Evolutionary conservation across 129 eudicot species (phyloP).

Genomic region (Artemisia tridentata): DNA sequence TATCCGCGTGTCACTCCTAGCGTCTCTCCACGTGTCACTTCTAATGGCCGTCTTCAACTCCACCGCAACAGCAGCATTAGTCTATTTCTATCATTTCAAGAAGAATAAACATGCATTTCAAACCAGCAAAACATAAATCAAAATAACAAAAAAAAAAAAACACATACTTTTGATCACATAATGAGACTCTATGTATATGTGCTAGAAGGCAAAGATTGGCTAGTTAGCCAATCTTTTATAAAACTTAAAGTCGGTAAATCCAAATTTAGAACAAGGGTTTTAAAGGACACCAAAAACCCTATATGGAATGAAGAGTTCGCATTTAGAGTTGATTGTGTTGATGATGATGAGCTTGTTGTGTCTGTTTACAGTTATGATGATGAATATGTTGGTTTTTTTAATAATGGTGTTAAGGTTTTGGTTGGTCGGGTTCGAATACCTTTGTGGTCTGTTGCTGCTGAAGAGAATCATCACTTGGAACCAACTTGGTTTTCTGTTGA

Average conservation of each 20-base stretch:
- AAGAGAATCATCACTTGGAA: conserved; percentile 56
- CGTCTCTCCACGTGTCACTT: conserved; percentile 57
- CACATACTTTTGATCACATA: not conserved
- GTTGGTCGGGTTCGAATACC: conserved; percentile 87
- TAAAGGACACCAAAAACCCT: conserved; percentile 52
- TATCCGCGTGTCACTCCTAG: conserved; percentile 58
- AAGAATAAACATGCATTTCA: conserved; percentile 1
- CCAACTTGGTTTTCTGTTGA: conserved; percentile 85
- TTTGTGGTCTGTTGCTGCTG: conserved; percentile 54
- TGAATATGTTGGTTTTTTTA: conserved; percentile 43
- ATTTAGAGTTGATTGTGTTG: conserved; percentile 46
- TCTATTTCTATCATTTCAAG: not conserved
- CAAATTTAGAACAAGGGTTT: conserved; percentile 65
- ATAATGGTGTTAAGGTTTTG: conserved; percentile 36
- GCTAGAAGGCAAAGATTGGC: conserved; percentile 58
- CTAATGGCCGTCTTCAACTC: conserved; percentile 27
- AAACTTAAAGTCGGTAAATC: conserved; percentile 62
- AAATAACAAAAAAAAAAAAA: not conserved
- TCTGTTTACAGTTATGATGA: conserved; percentile 46
- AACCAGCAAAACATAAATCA: conserved; percentile 3
- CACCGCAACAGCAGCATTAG: conserved; percentile 12
- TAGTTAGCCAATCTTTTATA: conserved; percentile 45
- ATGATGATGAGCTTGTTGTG: conserved; percentile 64
- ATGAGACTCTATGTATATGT: conserved; percentile 83
- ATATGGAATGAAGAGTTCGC: conserved; percentile 94